Evolutionary conservation across 495 filamentous ascomycete species (phyloP), one percentile per base, ranked within the genome.

Genomic region (Penicillium atrosanguineum): DNA sequence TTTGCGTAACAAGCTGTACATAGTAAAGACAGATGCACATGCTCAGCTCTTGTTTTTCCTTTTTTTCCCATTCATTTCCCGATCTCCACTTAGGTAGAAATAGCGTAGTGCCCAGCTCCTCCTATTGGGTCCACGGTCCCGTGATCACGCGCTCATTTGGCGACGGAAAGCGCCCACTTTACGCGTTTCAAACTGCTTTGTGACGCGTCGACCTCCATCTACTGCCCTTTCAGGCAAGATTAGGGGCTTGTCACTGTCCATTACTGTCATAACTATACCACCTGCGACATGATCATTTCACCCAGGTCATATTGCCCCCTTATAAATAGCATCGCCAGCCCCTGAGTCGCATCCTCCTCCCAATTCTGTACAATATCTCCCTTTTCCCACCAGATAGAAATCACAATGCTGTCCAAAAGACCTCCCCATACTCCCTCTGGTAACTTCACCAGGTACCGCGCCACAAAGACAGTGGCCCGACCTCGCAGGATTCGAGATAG

Each of bases 381-480:
- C 25, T 39, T 31, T 26, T 18, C 26, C 26, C 43, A 31, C 18
- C 43, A 28, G 20, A 52, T 16, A 31, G 41, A 46, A 38, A 21
- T 51, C 39, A 39, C 41, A 28, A 75, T 74, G 69, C 53, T 77
- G 19, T 57, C 67, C 48, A 71, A 61, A 48, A 60, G 65, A 48
- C 47, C 55, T 5, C 59, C 61, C 5, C 61, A 64, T 45, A 51
- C 55, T 29, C 75, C 69, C 21, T 62, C 69, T 7, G 76, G 73
- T 11, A 73, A 66, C 57, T 73, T 78, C 47, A 65, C 71, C 55
- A 73, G 70, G 57, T 76, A 82, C 56, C 68, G 78, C 26, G 73
- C 78, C 3, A 56, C 68, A 8, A 82, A 80, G 49, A 64, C 61
- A 6, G 58, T 58, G 14, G 45, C 55, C 11, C 52, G 56, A 18